phyloP scores from a whole-genome alignment of 768 basidiomycete species.

The Chiua virens region DNA sequence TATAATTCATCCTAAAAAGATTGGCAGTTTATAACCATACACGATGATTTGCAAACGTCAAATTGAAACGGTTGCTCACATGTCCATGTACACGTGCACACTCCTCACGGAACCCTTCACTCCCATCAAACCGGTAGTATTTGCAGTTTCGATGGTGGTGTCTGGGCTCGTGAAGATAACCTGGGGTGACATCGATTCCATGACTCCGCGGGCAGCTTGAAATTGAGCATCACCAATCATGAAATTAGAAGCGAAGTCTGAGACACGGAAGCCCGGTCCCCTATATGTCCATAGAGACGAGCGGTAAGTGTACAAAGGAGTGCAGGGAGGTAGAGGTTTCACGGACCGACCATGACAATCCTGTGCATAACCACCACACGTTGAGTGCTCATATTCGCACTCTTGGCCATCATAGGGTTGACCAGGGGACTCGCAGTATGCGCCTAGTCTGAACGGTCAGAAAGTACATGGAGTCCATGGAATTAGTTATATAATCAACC shows the following conservation, averaged over 20 bases:
- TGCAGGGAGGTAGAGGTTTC: not conserved
- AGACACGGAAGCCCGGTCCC: constrained; percentile 73
- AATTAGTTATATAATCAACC: not conserved
- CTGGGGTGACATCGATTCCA: constrained; percentile 38
- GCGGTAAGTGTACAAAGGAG: not conserved
- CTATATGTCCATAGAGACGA: constrained; percentile 32
- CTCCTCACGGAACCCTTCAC: constrained; percentile 64
- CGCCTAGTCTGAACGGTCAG: constrained; percentile 65
- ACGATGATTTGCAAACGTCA: not conserved
- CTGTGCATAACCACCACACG: constrained; percentile 67
- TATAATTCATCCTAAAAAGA: constrained; percentile 55
- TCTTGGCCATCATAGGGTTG: constrained; percentile 61
- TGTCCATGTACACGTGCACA: constrained; percentile 69
- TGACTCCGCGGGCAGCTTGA: constrained; percentile 62
- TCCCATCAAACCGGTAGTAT: constrained; percentile 33
- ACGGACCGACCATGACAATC: constrained; percentile 71
- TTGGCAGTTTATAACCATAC: not conserved
- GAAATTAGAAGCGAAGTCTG: constrained; percentile 73
- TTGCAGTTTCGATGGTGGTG: constrained; percentile 16
- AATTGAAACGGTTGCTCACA: constrained; percentile 44
- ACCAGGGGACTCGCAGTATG: constrained; percentile 78
- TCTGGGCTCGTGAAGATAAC: constrained; percentile 19
- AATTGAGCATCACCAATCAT: constrained; percentile 74
- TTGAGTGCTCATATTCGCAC: constrained; percentile 72
- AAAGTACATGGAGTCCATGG: not conserved